phyloP scores from a whole-genome alignment of 352 stramenopile genomes.

The Peronospora tabacina region DNA sequence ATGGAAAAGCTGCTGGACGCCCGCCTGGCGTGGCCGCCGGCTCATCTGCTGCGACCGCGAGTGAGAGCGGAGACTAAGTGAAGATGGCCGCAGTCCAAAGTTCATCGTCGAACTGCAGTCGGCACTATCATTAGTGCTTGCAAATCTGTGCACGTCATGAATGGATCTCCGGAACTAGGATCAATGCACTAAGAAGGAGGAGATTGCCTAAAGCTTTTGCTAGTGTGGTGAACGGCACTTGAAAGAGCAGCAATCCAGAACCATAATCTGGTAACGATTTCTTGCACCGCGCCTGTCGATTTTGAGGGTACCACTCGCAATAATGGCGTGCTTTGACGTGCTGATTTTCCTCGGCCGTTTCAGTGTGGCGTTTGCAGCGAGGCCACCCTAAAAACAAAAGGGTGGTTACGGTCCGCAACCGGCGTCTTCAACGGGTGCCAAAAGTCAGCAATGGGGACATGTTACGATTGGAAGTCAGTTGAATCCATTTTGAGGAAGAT shows the following conservation, averaged over 20 bases:
- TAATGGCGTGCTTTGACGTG: slow-evolving; percentile 2
- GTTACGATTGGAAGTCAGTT: background rate
- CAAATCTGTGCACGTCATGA: background rate
- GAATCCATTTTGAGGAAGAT: background rate
- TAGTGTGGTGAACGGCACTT: background rate
- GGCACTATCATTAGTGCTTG: background rate
- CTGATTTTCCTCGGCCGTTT: slow-evolving; percentile 8
- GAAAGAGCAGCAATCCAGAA: background rate
- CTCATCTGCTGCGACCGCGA: slow-evolving; percentile 9
- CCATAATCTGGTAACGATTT: slow-evolving; percentile 3
- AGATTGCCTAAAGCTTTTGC: too few species aligned
- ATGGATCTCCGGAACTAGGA: background rate
- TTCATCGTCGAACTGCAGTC: slow-evolving; percentile 6
- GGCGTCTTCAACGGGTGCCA: background rate
- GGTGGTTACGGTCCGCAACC: background rate
- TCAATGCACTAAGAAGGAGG: too few species aligned
- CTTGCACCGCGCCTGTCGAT: slow-evolving; percentile 17
- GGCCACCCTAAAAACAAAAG: background rate
- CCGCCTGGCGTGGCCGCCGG: slow-evolving; percentile 3
- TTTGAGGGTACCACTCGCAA: slow-evolving; percentile 8
- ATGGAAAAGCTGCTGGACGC: slow-evolving; percentile 24
- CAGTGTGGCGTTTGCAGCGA: slow-evolving; percentile 11
- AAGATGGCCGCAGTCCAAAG: background rate
- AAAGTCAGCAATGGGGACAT: background rate
- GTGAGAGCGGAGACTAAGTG: slow-evolving; percentile 8